Percentiles rank a stretch among this genome's conserved stretches.
These are phyloP conservation scores for Populus hybrid DNA, from an alignment of 441 rosid genomes.

Conservation along the genomic window DNA sequence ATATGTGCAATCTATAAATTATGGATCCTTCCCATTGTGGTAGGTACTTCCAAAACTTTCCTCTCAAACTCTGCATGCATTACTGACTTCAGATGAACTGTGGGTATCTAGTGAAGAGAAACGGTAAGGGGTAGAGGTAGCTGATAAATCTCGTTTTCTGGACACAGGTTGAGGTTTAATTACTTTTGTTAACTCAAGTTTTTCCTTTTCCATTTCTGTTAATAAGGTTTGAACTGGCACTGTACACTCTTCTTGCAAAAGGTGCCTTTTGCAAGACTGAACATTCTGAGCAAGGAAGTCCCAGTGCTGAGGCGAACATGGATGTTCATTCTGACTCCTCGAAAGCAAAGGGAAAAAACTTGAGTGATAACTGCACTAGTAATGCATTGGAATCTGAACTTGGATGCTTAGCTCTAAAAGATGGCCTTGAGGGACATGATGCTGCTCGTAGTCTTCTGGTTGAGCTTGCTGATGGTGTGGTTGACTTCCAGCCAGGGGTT, in stretches of 20 bases:
- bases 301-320: constrained; percentile 43
- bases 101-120: constrained; percentile 94
- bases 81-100: constrained; percentile 89
- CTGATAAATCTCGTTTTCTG: constrained; percentile 19
- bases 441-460: constrained; percentile 42
- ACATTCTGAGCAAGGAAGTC: constrained; percentile 51
- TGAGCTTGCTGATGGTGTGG: constrained; percentile 54
- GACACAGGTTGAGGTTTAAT: constrained; percentile 15
- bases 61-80: constrained; percentile 81
- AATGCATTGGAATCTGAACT: constrained; percentile 59
- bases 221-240: constrained; percentile 83
- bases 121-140: constrained; percentile 50
- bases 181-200: constrained; percentile 5
- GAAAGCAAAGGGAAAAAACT: constrained; percentile 51
- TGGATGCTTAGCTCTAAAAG: constrained; percentile 49
- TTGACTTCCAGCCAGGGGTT: constrained; percentile 46
- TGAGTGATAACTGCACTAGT: constrained; percentile 41
- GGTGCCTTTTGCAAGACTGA: constrained; percentile 55
- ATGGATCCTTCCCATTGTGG: constrained; percentile 19
- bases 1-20: background rate
- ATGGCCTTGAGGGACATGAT: constrained; percentile 35
- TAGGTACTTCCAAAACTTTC: constrained; percentile 96
- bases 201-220: constrained; percentile 24
- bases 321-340: constrained; percentile 46
- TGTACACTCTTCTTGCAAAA: constrained; percentile 71